Conservation (phyloP, 192 early-diverging fungal genomes). For the Spinellus fusiger region DNA sequence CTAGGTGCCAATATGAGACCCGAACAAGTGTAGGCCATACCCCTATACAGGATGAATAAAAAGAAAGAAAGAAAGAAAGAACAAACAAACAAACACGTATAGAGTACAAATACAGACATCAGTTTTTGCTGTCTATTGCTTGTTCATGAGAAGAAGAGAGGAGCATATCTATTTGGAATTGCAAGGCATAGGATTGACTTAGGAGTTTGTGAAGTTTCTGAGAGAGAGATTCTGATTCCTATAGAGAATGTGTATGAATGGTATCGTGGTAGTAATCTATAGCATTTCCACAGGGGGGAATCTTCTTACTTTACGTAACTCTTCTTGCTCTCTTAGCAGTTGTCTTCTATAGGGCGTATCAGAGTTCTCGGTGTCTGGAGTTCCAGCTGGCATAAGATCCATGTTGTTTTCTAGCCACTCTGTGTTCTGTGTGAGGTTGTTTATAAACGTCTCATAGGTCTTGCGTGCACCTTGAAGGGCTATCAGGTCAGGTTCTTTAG, state of each 20-base stretch:
- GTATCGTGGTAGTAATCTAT: not conserved
- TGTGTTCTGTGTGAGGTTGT: not conserved
- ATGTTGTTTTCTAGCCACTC: slow-evolving; percentile 5
- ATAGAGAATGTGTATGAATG: not conserved
- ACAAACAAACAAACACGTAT: not conserved
- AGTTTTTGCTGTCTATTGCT: not conserved
- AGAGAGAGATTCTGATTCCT: slow-evolving; percentile 9
- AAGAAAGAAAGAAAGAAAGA: not conserved
- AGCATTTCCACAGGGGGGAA: not conserved
- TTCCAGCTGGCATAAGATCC: not conserved
- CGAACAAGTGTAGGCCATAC: not conserved
- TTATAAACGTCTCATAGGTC: slow-evolving; percentile 11
- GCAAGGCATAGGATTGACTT: slow-evolving; percentile 21
- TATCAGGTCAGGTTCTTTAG: slow-evolving; percentile 13
- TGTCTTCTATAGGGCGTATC: not conserved
- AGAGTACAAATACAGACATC: not conserved
- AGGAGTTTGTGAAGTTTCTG: slow-evolving; percentile 11
- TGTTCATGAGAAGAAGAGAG: slow-evolving; percentile 11
- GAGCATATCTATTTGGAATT: slow-evolving; percentile 24
- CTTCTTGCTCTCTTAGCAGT: slow-evolving; percentile 4
- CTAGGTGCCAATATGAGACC: not conserved
- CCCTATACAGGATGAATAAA: not conserved
- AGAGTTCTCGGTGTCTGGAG: not conserved
- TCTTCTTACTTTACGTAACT: slow-evolving; percentile 4
- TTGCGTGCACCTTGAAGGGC: slow-evolving; percentile 14